phyloP scores from a whole-genome alignment of 2,329 filamentous ascomycete genomes.

The Aspergillus tamarii region DNA sequence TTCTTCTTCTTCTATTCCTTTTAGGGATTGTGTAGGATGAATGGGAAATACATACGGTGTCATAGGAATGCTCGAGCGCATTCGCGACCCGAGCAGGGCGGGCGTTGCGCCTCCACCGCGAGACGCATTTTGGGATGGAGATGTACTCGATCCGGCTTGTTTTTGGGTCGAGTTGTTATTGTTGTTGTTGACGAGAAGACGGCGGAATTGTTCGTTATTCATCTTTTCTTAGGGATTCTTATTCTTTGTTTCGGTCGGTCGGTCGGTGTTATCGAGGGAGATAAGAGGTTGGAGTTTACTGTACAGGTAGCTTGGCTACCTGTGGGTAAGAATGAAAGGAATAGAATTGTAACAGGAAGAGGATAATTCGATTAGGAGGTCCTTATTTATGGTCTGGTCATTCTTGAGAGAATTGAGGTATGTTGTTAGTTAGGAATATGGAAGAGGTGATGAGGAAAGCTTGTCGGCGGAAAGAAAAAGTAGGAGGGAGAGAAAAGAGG shows the following conservation, averaged over 20 bases:
- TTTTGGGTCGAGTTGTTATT: conserved; percentile 16
- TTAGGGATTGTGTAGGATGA: background rate
- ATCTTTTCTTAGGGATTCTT: conserved; percentile 52
- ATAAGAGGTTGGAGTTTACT: background rate
- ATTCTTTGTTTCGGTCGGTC: too few species aligned
- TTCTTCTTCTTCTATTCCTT: background rate
- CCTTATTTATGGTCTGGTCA: background rate
- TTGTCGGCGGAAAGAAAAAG: background rate
- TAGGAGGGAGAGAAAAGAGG: background rate
- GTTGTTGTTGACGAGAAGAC: conserved; percentile 64
- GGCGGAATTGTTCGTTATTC: conserved; percentile 96
- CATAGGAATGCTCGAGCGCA: conserved; percentile 85
- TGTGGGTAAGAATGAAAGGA: conserved; percentile 2
- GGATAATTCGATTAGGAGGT: background rate
- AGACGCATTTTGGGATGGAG: conserved; percentile 11
- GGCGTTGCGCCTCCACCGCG: conserved; percentile 50
- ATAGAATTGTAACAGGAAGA: conserved; percentile 5
- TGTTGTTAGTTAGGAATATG: background rate
- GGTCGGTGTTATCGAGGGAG: background rate
- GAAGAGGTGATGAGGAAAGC: background rate
- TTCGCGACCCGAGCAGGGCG: conserved; percentile 71
- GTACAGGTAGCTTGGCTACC: background rate
- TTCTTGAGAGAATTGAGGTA: background rate
- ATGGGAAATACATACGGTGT: conserved; percentile 68
- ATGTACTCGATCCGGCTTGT: background rate